phyloP scores from a whole-genome alignment of 1,284 basidiomycete genomes.

The Moesziomyces globuligerus region DNA sequence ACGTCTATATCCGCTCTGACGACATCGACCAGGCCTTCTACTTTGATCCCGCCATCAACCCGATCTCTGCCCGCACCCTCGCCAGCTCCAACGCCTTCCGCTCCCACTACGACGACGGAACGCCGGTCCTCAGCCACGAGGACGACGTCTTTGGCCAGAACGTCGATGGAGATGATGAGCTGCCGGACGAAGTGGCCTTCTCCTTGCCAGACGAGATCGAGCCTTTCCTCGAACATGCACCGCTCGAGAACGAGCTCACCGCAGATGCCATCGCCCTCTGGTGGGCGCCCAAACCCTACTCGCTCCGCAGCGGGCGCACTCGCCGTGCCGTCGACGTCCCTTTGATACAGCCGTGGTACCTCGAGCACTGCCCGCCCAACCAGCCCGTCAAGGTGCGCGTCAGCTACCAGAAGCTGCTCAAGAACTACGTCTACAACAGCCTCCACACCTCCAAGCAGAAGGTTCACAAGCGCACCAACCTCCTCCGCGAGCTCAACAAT shows the following conservation, averaged over 20 bases:
- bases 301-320: slow-evolving; percentile 88
- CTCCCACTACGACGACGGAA: slow-evolving; percentile 56
- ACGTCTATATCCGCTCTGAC: slow-evolving; percentile 97
- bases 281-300: slow-evolving; percentile 98
- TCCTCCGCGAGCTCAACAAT: slow-evolving; percentile 93
- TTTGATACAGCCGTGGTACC: slow-evolving; percentile 90
- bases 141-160: slow-evolving; percentile 86
- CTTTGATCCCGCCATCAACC: slow-evolving; percentile 90
- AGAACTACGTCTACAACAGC: slow-evolving; percentile 94
- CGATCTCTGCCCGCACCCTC: slow-evolving; percentile 71
- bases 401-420: slow-evolving; percentile 98
- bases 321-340: slow-evolving; percentile 94
- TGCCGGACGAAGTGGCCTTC: slow-evolving; percentile 79
- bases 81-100: slow-evolving; percentile 54
- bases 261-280: slow-evolving; percentile 97
- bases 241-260: slow-evolving; percentile 88
- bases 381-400: slow-evolving; percentile 98
- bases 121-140: slow-evolving; percentile 78
- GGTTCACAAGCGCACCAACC: slow-evolving; percentile 95
- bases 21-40: slow-evolving; percentile 99
- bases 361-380: slow-evolving; percentile 96
- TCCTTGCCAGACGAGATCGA: slow-evolving; percentile 82
- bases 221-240: slow-evolving; percentile 84
- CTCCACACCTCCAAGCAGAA: slow-evolving; percentile 88
- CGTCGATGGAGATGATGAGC: slow-evolving; percentile 73